Evolutionary conservation across 106 monocot genomes (phyloP).

Genomic region (Dendrobium chrysotoxum): DNA sequence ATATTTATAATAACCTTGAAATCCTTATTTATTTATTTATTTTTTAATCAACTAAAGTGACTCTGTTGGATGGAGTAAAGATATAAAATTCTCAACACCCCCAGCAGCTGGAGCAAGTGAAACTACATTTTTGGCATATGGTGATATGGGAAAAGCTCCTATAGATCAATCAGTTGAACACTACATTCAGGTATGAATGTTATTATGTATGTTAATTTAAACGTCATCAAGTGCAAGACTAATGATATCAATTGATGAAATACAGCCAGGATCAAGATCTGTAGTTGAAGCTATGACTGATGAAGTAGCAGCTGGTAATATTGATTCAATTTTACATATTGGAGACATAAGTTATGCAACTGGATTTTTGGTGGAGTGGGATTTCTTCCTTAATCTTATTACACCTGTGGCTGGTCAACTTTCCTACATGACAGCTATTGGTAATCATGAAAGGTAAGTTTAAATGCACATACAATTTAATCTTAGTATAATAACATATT

Average conservation of each 20-base stretch:
- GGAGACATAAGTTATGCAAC: conserved; percentile 82
- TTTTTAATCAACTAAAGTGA: conserved; percentile 24
- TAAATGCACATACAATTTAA: no score
- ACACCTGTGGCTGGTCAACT: conserved; percentile 51
- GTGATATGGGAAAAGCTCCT: conserved; percentile 85
- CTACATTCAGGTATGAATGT: conserved; percentile 58
- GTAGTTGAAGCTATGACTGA: conserved; percentile 38
- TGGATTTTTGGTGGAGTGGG: conserved; percentile 73
- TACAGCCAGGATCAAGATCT: conserved; percentile 72
- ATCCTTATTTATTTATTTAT: neutral
- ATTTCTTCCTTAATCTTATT: conserved; percentile 51
- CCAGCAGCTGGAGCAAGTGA: conserved; percentile 54
- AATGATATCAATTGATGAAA: neutral
- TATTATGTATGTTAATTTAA: neutral
- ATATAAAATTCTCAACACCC: conserved; percentile 52
- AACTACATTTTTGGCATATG: conserved; percentile 43
- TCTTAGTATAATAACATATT: no score
- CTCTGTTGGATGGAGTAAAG: conserved; percentile 61
- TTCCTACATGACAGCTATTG: conserved; percentile 70
- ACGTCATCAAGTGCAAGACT: neutral
- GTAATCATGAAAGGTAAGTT: conserved; percentile 44
- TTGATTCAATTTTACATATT: conserved; percentile 65
- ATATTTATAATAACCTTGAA: neutral
- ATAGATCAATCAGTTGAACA: conserved; percentile 60
- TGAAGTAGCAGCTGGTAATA: conserved; percentile 27